Evolutionary conservation across 805 yeast genomes (phyloP).

Genomic region (Nematodospora valgi): DNA sequence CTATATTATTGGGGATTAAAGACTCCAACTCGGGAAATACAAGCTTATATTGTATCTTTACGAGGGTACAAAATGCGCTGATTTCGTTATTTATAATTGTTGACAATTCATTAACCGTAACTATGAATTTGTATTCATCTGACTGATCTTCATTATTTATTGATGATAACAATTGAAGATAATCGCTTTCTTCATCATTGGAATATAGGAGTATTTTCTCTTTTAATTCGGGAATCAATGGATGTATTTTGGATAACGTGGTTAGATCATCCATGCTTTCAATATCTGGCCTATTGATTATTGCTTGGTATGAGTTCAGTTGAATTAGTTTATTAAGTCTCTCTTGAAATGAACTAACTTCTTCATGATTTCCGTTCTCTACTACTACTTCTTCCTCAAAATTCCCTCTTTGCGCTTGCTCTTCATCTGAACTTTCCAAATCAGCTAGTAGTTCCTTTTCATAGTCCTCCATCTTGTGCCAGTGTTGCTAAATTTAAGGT

Average conservation of each 20-base stretch:
- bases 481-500: background rate
- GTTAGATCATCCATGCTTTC: constrained; percentile 17
- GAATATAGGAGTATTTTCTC: constrained; percentile 17
- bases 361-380: constrained; percentile 8
- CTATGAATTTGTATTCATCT: constrained; percentile 49
- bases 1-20: constrained; percentile 57
- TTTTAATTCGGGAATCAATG: constrained; percentile 22
- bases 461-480: constrained; percentile 26
- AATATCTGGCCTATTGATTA: constrained; percentile 19
- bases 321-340: constrained; percentile 13
- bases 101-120: constrained; percentile 52
- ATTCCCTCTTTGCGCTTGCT: constrained; percentile 15
- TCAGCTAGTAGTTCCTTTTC: constrained; percentile 43
- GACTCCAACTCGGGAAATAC: constrained; percentile 72
- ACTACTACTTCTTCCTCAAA: constrained; percentile 7
- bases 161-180: constrained; percentile 27
- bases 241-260: constrained; percentile 18
- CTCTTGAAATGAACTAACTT: constrained; percentile 11
- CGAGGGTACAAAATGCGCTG: constrained; percentile 41
- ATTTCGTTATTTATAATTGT: constrained; percentile 57
- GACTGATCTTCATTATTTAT: constrained; percentile 20
- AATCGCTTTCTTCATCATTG: constrained; percentile 25
- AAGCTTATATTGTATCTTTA: constrained; percentile 51
- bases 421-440: constrained; percentile 29
- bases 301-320: constrained; percentile 11